These are phyloP conservation scores for Leccinum subtestaceum DNA, from an alignment of 768 basidiomycete species.

Conservation along the genomic window DNA sequence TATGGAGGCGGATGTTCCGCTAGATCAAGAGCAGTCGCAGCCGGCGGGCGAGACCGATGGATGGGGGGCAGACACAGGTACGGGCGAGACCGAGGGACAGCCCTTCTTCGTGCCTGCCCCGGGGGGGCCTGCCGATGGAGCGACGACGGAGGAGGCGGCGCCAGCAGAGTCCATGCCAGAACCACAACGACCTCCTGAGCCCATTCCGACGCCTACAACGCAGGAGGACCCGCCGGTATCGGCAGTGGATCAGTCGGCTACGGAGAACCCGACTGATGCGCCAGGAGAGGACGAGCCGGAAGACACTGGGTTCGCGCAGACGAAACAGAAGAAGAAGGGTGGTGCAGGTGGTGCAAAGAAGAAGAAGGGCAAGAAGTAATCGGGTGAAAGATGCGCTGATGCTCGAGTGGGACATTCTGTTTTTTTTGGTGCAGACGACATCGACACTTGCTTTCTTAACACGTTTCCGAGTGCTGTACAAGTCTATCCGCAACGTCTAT, in stretches of 20 bases:
- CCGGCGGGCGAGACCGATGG: not conserved
- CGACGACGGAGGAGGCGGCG: not conserved
- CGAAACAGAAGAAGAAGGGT: not conserved
- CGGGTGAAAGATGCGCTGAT: not conserved
- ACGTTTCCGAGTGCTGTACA: too few relatives aligned
- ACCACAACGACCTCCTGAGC: too few relatives aligned
- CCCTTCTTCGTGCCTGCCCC: not conserved
- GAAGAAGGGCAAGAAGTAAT: constrained; percentile 14
- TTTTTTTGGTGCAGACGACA: not conserved
- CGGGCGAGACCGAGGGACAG: too few relatives aligned
- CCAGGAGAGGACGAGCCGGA: constrained; percentile 6
- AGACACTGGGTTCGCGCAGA: not conserved
- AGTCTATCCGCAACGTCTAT: too few relatives aligned
- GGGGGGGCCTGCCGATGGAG: not conserved
- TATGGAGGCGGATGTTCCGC: too few relatives aligned
- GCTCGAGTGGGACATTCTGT: not conserved
- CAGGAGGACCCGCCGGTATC: not conserved
- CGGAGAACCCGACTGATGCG: not conserved
- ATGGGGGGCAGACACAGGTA: not conserved
- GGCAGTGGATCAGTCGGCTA: too few relatives aligned
- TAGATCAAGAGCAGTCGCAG: not conserved
- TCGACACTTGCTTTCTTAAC: too few relatives aligned
- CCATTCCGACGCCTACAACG: too few relatives aligned
- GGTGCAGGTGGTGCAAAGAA: not conserved
- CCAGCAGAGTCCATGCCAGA: too few relatives aligned